Percentiles rank a stretch among this genome's conserved stretches.
Evolutionary conservation across 2,329 filamentous ascomycete species (phyloP).

Genomic region (Alternaria novae-zelandiae): DNA sequence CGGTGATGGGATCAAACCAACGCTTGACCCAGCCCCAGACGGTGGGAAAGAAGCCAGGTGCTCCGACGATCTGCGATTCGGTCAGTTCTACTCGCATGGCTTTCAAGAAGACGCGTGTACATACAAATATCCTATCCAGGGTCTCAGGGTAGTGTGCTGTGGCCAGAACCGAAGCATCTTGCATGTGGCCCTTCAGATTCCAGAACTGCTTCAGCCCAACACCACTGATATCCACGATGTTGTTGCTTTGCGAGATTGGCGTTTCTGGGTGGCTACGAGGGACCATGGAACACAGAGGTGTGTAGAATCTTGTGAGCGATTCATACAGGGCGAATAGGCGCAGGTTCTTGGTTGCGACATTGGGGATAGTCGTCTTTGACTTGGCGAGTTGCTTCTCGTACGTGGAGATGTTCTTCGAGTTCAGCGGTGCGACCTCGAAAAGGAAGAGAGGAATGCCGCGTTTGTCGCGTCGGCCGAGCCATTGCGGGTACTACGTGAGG

Average conservation of each 20-base stretch:
- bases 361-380: conserved; percentile 65
- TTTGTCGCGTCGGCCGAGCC: conserved; percentile 88
- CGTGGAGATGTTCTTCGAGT: conserved; percentile 77
- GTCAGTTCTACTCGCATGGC: conserved; percentile 6
- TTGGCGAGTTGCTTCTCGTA: conserved; percentile 72
- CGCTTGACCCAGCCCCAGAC: conserved; percentile 95
- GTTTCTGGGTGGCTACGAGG: conserved; percentile 76
- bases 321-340: conserved; percentile 93
- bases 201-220: conserved; percentile 94
- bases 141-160: conserved; percentile 97
- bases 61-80: conserved; percentile 73
- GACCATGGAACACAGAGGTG: conserved; percentile 82
- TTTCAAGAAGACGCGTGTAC: conserved; percentile 23
- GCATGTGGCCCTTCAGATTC: conserved; percentile 94
- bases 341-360: conserved; percentile 76
- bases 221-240: conserved; percentile 90
- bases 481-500: conserved; percentile 79
- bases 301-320: conserved; percentile 84
- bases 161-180: conserved; percentile 84
- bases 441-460: conserved; percentile 92
- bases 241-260: conserved; percentile 91
- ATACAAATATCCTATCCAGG: conserved; percentile 77
- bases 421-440: conserved; percentile 83
- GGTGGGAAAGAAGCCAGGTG: conserved; percentile 87
- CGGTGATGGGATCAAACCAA: conserved; percentile 87